Percentiles rank a stretch among this genome's conserved stretches.
phyloP scores from a whole-genome alignment of 2,329 filamentous ascomycete species.

The Fusarium sulawesiense region DNA sequence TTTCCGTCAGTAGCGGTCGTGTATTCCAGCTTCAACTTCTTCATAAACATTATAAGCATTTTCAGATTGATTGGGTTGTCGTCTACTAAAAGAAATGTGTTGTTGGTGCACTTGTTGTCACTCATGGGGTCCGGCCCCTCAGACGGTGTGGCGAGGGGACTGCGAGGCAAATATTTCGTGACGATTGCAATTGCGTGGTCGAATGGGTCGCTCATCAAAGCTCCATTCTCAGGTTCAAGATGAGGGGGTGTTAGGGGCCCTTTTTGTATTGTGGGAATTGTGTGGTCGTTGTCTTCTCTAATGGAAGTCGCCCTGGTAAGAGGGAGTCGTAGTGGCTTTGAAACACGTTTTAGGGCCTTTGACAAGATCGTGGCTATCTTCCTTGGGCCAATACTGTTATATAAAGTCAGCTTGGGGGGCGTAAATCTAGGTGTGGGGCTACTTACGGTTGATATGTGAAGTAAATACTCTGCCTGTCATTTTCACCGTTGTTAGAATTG shows the following conservation, averaged over 20 bases:
- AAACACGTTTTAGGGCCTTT: not conserved
- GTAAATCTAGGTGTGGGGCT: accelerated
- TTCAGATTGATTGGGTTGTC: constrained; percentile 8
- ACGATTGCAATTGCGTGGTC: accelerated
- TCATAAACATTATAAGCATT: constrained; percentile 9
- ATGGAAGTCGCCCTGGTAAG: not conserved
- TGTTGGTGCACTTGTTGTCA: accelerated
- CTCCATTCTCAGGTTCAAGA: accelerated
- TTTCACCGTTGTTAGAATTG: accelerated
- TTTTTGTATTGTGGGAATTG: not conserved
- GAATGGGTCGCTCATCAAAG: not conserved
- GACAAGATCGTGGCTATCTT: not conserved
- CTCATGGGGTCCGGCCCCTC: not conserved
- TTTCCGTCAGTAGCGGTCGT: not conserved
- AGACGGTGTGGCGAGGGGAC: not conserved
- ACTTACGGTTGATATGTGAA: constrained; percentile 4
- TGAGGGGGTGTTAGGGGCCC: not conserved
- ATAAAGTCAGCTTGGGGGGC: accelerated
- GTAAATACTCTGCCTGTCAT: not conserved
- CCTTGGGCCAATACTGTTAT: not conserved
- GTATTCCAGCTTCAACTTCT: not conserved
- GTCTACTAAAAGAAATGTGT: not conserved
- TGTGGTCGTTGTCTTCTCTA: not conserved
- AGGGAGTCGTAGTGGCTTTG: not conserved
- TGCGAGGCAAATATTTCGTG: not conserved